Evolutionary conservation across 768 basidiomycete genomes (phyloP), one percentile per base, ranked within the genome.

Genomic region (Amanita phalloides): DNA sequence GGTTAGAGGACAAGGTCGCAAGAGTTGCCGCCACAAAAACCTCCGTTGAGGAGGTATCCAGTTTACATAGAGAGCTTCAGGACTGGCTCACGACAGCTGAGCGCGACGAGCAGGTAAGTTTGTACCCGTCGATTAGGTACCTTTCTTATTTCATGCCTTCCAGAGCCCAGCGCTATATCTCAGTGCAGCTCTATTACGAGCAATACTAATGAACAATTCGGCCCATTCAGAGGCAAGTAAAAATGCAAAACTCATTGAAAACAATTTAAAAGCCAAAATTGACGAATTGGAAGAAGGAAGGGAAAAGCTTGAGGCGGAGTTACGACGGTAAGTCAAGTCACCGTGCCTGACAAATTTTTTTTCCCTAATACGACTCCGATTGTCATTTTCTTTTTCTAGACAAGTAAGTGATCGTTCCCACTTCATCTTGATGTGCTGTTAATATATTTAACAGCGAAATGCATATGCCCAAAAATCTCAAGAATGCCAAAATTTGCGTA

Each of bases 1-100:
- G 77, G 56, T 72, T 90, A 52, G 88, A 90, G 67, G 79, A 81
- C 68, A 87, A 80, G 67, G 86, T 90, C 53, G 81, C 81, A 52
- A 77, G 75, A 60, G 82, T 89, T 59, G 88, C 88, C 32, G 77
- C 79, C 11, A 86, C 86, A 78, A 89, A 86, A 75, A 88, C 85
- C 69, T 87, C 86, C 36, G 87, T 90, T 54, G 88, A 90, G 65
- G 88, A 90, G 70, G 85, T 90, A 48, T 78, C 81, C 48, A 70
- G 75, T 54, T 77, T 90, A 56, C 84, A 87, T 68, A 78, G 81
- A 61, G 88, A 90, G 68, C 74, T 90, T 55, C 78, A 86, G 63
- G 78, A 80, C 55, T 90, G 86, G 86, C 66, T 90, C 52, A 71
- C 70, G 42, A 70, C 77, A 48, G 82, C 83, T 59, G 70, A 79